Percentiles rank a stretch among this genome's conserved stretches.
Evolutionary conservation across 1,139 yeast genomes (phyloP).

Genomic region (Sugiyamaella neomexicana): DNA sequence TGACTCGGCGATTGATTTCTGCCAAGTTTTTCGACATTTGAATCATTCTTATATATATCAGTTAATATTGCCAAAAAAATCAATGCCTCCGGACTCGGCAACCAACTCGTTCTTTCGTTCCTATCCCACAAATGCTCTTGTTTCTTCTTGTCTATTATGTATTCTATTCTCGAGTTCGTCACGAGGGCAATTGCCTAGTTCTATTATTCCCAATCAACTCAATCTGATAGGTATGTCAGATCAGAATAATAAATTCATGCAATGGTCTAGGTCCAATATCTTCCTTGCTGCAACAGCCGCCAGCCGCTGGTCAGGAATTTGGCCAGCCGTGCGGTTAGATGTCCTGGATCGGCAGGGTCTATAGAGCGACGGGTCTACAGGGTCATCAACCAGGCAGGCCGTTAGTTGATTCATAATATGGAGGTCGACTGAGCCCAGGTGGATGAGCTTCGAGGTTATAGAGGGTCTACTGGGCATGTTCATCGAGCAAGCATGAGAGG

Average conservation of each 20-base stretch:
- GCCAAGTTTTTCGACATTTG: slow-evolving; percentile 13
- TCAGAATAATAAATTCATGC: background rate
- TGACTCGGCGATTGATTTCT: slow-evolving; percentile 11
- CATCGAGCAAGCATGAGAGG: too few relatives aligned
- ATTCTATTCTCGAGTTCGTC: background rate
- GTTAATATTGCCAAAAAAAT: too few relatives aligned
- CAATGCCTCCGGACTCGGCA: background rate
- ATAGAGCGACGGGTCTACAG: too few relatives aligned
- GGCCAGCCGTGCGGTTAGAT: too few relatives aligned
- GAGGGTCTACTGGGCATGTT: too few relatives aligned
- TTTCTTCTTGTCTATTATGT: background rate
- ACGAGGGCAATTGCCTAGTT: background rate
- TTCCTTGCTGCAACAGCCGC: too few relatives aligned
- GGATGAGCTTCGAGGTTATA: too few relatives aligned
- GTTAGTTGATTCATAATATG: too few relatives aligned
- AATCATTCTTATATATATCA: slow-evolving; percentile 6
- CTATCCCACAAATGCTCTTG: background rate
- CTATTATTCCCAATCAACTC: background rate
- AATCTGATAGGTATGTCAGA: background rate
- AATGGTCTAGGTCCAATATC: background rate
- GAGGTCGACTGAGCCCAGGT: too few relatives aligned
- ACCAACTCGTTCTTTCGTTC: background rate
- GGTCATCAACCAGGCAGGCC: too few relatives aligned
- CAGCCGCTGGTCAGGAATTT: too few relatives aligned
- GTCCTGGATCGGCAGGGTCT: too few relatives aligned